These are phyloP conservation scores for Penicillium atrosanguineum DNA, from an alignment of 495 filamentous ascomycete species.

Conservation along the genomic window DNA sequence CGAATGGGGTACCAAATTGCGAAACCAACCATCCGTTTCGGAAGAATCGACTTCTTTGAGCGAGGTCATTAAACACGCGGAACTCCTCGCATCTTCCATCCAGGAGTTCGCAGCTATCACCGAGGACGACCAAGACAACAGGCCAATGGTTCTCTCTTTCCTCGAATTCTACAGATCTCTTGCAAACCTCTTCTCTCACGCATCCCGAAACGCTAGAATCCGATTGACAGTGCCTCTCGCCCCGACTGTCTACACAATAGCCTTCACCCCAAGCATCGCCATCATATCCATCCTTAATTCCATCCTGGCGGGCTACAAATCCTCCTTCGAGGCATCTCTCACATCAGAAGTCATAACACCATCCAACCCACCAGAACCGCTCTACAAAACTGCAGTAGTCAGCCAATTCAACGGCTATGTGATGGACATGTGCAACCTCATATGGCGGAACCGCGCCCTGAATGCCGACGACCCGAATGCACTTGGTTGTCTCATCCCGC, in stretches of 20 bases:
- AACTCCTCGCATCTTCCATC: conserved; percentile 60
- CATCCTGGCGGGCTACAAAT: conserved; percentile 66
- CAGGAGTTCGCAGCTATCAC: conserved; percentile 45
- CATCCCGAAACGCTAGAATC: conserved; percentile 46
- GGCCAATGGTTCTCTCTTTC: conserved; percentile 40
- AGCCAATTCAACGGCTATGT: conserved; percentile 79
- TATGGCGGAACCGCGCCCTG: conserved; percentile 80
- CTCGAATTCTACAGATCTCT: conserved; percentile 68
- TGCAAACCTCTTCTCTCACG: conserved; percentile 54
- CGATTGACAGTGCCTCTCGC: conserved; percentile 67
- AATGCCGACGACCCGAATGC: conserved; percentile 66
- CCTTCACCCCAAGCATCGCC: conserved; percentile 60
- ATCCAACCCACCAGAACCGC: conserved; percentile 32
- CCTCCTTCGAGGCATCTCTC: conserved; percentile 68
- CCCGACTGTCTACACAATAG: conserved; percentile 65
- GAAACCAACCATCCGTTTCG: conserved; percentile 22
- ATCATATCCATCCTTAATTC: conserved; percentile 70
- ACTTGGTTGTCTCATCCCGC: conserved; percentile 65
- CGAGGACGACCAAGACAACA: conserved; percentile 12
- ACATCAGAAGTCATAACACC: conserved; percentile 32
- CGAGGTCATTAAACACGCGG: conserved; percentile 55
- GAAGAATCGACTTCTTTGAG: conserved; percentile 41
- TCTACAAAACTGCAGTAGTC: conserved; percentile 52
- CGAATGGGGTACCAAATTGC: conserved; percentile 59
- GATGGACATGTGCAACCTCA: conserved; percentile 84